phyloP scores from a whole-genome alignment of 495 filamentous ascomycete genomes.

The Chaetomium cochliodes region DNA sequence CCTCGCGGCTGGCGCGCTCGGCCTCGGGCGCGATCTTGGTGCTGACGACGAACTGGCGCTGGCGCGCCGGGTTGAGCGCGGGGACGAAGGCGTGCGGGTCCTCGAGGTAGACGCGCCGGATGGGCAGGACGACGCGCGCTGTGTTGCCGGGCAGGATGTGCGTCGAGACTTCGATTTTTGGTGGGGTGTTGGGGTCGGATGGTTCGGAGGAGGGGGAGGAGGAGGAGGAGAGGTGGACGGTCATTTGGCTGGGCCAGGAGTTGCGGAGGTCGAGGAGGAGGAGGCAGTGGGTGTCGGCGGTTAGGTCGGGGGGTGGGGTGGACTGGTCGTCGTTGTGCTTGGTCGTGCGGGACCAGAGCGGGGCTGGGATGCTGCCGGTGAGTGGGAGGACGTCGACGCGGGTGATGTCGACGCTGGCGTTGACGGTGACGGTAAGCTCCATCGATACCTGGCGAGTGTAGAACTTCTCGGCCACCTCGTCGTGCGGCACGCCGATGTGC shows the following conservation, averaged over 20 bases:
- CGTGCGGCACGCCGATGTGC: conserved; percentile 60
- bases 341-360: conserved; percentile 44
- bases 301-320: conserved; percentile 26
- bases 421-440: conserved; percentile 84
- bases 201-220: background rate
- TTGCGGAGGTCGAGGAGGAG: conserved; percentile 84
- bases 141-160: conserved; percentile 76
- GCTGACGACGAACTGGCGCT: conserved; percentile 87
- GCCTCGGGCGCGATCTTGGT: conserved; percentile 74
- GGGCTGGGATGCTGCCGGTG: conserved; percentile 48
- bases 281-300: conserved; percentile 67
- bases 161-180: conserved; percentile 38
- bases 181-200: conserved; percentile 27
- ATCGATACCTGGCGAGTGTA: conserved; percentile 81
- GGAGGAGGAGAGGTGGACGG: conserved; percentile 51
- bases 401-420: conserved; percentile 78
- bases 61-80: conserved; percentile 68
- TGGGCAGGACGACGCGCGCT: conserved; percentile 70
- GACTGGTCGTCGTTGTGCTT: conserved; percentile 25
- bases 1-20: conserved; percentile 75
- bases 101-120: conserved; percentile 72
- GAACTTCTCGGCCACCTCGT: conserved; percentile 67
- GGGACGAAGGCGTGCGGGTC: conserved; percentile 78
- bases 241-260: conserved; percentile 75
- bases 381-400: conserved; percentile 78